phyloP scores from a whole-genome alignment of 2,329 filamentous ascomycete genomes.

The Stagonosporopsis chrysanthemi region DNA sequence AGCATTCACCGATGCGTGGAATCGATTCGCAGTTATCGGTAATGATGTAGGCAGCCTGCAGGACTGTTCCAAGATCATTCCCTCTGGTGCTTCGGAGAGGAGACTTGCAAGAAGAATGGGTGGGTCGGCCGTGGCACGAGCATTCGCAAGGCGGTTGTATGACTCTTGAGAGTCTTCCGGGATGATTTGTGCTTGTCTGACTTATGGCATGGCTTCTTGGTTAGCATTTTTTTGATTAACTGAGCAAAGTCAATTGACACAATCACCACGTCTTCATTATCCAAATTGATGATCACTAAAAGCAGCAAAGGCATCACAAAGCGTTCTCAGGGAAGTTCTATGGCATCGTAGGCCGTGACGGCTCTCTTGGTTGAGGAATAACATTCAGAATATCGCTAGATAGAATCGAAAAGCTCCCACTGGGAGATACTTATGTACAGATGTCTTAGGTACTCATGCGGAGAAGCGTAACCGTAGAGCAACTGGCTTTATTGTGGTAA shows the following conservation, averaged over 20 bases:
- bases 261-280: neutral
- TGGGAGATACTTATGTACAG: constrained; percentile 21
- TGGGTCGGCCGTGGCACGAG: constrained; percentile 12
- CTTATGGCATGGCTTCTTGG: neutral
- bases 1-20: constrained; percentile 34
- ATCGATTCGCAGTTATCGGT: constrained; percentile 31
- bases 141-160: constrained; percentile 12
- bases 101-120: constrained; percentile 8
- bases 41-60: constrained; percentile 29
- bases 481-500: neutral
- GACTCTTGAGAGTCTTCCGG: constrained; percentile 3
- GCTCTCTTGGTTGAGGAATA: constrained; percentile 16
- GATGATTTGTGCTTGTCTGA: neutral
- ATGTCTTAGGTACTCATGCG: constrained; percentile 16
- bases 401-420: constrained; percentile 20
- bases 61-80: constrained; percentile 34
- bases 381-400: constrained; percentile 15
- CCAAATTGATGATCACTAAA: neutral
- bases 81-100: constrained; percentile 16
- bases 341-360: neutral
- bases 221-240: neutral
- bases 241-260: no score
- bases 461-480: constrained; percentile 9
- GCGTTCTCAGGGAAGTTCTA: neutral
- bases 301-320: neutral